Base-by-base conservation (phyloP, 2,329 filamentous ascomycete species). In the Ophiostoma novo-ulmi region DNA sequence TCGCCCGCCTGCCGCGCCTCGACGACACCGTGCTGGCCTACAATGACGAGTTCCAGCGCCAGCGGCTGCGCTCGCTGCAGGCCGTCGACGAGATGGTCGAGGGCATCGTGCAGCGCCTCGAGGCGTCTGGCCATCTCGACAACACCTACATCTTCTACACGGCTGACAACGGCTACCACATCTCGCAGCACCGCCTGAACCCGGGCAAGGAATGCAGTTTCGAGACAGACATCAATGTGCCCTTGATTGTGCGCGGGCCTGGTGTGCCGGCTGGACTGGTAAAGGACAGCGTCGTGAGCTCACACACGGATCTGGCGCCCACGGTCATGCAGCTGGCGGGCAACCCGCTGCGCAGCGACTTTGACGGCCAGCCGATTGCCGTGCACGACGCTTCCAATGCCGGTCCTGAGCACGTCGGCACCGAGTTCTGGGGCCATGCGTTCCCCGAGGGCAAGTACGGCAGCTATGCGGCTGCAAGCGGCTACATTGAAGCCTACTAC, bases 291-390 rank as follows among this genome's bases (percentile, higher is more conserved):
- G 76, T 82, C 26, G 76, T 82, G 0, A 89, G 86, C 0, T 85
- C 86, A 0, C 88, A 90, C 74, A 85, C 87, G 1, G 88, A 90
- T 73, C 77, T 90, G 1, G 86, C 85, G 0, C 87, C 88, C 0
- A 90, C 88, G 0, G 7, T 89, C 6, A 80, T 88, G 65, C 77
- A 80, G 1, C 74, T 80, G 13, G 80, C 78, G 0, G 80, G 81
- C 0, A 78, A 78, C 5, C 75, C 80, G 0, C 74, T 81, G 2
- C 80, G 82, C 0, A 71, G 78, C 0, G 83, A 87, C 70, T 86
- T 88, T 75, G 86, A 88, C 70, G 87, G 85, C 0, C 77, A 80
- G 1, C 80, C 84, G 0, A 85, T 88, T 63, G 80, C 81, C 6
- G 70, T 77, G 61, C 69, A 74, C 22, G 66, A 71, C 3, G 75